These are phyloP conservation scores for Ustilago loliicola DNA, from an alignment of 1,284 basidiomycete genomes.

Conservation along the genomic window DNA sequence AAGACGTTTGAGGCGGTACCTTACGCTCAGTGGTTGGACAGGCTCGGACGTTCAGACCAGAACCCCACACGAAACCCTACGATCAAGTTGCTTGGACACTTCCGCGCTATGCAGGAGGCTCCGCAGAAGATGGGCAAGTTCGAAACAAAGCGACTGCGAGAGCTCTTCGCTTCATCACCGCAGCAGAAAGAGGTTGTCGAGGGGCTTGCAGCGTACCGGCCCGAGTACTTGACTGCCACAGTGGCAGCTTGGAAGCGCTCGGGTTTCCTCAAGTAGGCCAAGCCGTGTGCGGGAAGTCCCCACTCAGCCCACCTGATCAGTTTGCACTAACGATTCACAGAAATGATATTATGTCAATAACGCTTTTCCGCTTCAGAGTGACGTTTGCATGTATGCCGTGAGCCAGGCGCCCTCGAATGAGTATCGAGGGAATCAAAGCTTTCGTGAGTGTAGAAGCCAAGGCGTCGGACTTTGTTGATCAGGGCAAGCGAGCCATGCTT, in stretches of 20 bases:
- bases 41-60: constrained; percentile 72
- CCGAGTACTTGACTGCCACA: constrained; percentile 26
- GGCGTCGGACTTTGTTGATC: not conserved
- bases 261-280: constrained; percentile 21
- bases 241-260: constrained; percentile 37
- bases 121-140: constrained; percentile 19
- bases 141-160: constrained; percentile 20
- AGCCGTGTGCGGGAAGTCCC: no score
- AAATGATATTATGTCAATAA: not conserved
- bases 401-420: not conserved
- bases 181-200: constrained; percentile 5
- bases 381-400: not conserved
- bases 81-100: constrained; percentile 74
- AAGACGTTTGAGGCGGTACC: constrained; percentile 83
- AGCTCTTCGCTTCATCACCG: constrained; percentile 13
- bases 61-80: constrained; percentile 74
- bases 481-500: not conserved
- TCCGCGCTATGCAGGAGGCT: constrained; percentile 68
- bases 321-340: not conserved
- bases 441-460: not conserved
- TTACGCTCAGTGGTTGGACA: constrained; percentile 75
- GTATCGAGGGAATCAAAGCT: not conserved
- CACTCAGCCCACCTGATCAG: not conserved
- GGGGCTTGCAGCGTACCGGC: constrained; percentile 23
- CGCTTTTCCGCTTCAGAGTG: not conserved